These are phyloP conservation scores for Ustilago crameri DNA, from an alignment of 1,284 basidiomycete species.

Conservation along the genomic window DNA sequence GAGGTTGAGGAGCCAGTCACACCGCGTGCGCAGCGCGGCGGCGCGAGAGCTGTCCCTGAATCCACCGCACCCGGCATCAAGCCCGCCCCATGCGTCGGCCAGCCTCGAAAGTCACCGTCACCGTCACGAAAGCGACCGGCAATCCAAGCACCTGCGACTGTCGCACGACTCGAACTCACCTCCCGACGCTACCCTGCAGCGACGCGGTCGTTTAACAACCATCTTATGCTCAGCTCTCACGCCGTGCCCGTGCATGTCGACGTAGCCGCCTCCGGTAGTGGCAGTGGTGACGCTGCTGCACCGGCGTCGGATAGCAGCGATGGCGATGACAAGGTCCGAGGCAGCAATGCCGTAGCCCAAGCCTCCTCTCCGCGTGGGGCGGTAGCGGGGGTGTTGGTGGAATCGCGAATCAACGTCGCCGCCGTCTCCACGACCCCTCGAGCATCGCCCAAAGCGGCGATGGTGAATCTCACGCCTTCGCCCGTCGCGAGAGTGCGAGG, in stretches of 20 bases:
- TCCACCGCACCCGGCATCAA: conserved; percentile 48
- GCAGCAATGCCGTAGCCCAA: too few species aligned
- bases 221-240: conserved; percentile 17
- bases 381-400: conserved; percentile 26
- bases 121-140: conserved; percentile 58
- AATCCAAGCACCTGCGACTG: conserved; percentile 39
- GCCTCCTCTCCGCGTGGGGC: conserved; percentile 1
- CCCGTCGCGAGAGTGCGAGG: conserved; percentile 20
- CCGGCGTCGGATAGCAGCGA: neutral
- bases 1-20: conserved; percentile 18
- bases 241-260: neutral
- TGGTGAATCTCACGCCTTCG: conserved; percentile 20
- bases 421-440: conserved; percentile 11
- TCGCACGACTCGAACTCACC: conserved; percentile 35
- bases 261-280: neutral
- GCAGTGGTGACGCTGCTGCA: neutral
- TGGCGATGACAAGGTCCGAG: neutral
- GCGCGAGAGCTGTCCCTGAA: conserved; percentile 7
- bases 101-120: conserved; percentile 65
- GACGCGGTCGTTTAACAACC: conserved; percentile 18
- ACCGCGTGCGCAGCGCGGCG: conserved; percentile 22
- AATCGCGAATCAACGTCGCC: conserved; percentile 38
- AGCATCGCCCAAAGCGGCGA: conserved; percentile 28
- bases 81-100: conserved; percentile 65
- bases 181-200: conserved; percentile 18